phyloP scores from a whole-genome alignment of 192 early-diverging fungal species.

The Lobosporangium transversale region DNA sequence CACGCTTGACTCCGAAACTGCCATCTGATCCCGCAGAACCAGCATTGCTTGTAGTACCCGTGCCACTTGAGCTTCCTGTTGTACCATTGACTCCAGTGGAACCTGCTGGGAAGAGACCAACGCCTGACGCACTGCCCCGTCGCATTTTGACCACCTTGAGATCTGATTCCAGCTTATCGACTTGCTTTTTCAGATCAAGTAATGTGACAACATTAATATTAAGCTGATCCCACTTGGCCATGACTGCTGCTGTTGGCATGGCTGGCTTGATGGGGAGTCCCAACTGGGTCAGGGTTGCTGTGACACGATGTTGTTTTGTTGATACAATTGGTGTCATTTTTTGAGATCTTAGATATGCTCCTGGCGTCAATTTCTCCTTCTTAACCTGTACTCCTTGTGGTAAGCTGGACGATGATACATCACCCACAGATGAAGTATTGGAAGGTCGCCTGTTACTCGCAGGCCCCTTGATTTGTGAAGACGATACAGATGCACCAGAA shows the following conservation, averaged over 20 bases:
- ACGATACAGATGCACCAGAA: background rate
- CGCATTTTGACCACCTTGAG: conserved; percentile 59
- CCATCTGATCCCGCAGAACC: conserved; percentile 1
- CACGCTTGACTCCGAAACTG: conserved; percentile 39
- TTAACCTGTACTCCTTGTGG: conserved; percentile 37
- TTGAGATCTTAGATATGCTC: conserved; percentile 71
- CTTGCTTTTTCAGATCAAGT: conserved; percentile 84
- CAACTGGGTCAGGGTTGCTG: conserved; percentile 16
- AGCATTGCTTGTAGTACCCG: background rate
- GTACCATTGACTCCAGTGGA: background rate
- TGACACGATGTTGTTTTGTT: conserved; percentile 47
- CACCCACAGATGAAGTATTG: conserved; percentile 15
- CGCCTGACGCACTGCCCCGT: conserved; percentile 44
- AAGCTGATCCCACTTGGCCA: conserved; percentile 81
- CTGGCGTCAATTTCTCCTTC: conserved; percentile 67
- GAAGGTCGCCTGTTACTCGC: conserved; percentile 35
- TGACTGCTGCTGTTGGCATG: conserved; percentile 86
- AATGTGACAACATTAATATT: conserved; percentile 77
- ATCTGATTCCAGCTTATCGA: conserved; percentile 85
- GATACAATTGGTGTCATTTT: conserved; percentile 66
- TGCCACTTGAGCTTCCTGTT: background rate
- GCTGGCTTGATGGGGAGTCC: conserved; percentile 66
- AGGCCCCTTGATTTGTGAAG: conserved; percentile 24
- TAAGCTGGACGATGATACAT: background rate
- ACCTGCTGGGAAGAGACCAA: conserved; percentile 53